phyloP scores from a whole-genome alignment of 768 basidiomycete species.

The Phylloporus rhodoxanthus region DNA sequence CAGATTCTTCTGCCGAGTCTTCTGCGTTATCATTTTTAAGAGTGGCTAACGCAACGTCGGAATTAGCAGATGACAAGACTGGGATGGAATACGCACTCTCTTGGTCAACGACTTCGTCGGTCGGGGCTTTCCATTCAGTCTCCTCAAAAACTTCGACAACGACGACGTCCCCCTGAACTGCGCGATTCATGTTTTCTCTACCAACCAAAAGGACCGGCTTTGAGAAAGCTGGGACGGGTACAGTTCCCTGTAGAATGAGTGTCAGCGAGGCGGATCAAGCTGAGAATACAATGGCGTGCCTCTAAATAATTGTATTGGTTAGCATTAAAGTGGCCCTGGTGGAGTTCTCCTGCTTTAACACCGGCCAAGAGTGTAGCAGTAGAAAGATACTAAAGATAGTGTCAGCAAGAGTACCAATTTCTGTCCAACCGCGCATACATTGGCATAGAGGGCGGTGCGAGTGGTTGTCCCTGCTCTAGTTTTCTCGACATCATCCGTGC shows the following conservation, averaged over 20 bases:
- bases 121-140: conserved; percentile 87
- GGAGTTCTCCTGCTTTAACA: conserved; percentile 74
- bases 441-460: conserved; percentile 63
- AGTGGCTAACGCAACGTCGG: conserved; percentile 45
- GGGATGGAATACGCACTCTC: conserved; percentile 50
- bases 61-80: not conserved
- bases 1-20: conserved; percentile 58
- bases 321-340: conserved; percentile 93
- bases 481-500: conserved; percentile 57
- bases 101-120: conserved; percentile 90
- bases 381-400: conserved; percentile 62
- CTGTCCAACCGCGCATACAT: conserved; percentile 40
- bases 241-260: conserved; percentile 57
- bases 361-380: conserved; percentile 68
- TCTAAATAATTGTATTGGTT: conserved; percentile 96
- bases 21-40: conserved; percentile 86
- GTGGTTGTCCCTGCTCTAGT: conserved; percentile 51
- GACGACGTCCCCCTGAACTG: conserved; percentile 90
- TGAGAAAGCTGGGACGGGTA: conserved; percentile 62
- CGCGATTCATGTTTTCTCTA: conserved; percentile 91
- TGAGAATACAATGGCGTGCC: conserved; percentile 35
- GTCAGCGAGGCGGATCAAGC: not conserved
- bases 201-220: conserved; percentile 84
- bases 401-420: not conserved
- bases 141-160: conserved; percentile 84